Conservation (phyloP, 352 stramenopile genomes). For the Globisporangium nagaii region DNA sequence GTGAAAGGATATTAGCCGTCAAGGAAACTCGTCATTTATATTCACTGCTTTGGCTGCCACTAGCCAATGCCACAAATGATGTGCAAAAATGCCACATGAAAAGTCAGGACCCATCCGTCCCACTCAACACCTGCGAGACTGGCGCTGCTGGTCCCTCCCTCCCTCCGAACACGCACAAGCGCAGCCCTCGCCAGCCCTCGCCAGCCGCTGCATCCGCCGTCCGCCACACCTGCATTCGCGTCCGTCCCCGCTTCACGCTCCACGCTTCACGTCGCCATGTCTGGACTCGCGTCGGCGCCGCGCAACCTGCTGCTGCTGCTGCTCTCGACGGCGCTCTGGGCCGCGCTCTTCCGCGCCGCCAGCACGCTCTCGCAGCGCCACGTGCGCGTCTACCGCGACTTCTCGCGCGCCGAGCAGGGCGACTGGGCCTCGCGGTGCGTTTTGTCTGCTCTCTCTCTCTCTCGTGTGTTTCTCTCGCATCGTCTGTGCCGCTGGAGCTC, state of each 20-base stretch:
- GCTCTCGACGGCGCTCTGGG: slow-evolving; percentile 51
- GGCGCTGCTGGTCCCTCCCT: neutral
- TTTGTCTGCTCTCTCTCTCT: neutral
- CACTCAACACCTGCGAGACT: neutral
- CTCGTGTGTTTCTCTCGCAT: slow-evolving; percentile 3
- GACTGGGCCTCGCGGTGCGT: slow-evolving; percentile 79
- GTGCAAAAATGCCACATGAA: too few relatives aligned
- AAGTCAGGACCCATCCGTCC: neutral
- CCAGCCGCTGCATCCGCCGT: neutral
- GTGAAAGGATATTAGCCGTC: too few relatives aligned
- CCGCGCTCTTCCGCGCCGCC: slow-evolving; percentile 41
- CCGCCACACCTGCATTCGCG: neutral
- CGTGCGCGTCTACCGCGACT: slow-evolving; percentile 63
- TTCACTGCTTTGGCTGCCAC: too few relatives aligned
- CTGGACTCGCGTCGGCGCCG: slow-evolving; percentile 1
- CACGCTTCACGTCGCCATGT: neutral
- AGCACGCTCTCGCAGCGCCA: slow-evolving; percentile 48
- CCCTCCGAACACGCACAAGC: neutral
- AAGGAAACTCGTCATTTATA: too few relatives aligned
- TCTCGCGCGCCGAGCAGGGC: slow-evolving; percentile 56
- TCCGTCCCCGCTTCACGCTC: neutral
- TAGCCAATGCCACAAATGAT: too few relatives aligned
- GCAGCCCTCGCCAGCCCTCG: too few relatives aligned
- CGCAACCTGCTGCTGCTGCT: slow-evolving; percentile 42
- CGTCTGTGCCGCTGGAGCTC: too few relatives aligned